Percentiles rank a stretch among this genome's conserved stretches.
These are phyloP conservation scores for Paragyromitra xinjiangensis DNA, from an alignment of 495 filamentous ascomycete genomes.

Conservation along the genomic window DNA sequence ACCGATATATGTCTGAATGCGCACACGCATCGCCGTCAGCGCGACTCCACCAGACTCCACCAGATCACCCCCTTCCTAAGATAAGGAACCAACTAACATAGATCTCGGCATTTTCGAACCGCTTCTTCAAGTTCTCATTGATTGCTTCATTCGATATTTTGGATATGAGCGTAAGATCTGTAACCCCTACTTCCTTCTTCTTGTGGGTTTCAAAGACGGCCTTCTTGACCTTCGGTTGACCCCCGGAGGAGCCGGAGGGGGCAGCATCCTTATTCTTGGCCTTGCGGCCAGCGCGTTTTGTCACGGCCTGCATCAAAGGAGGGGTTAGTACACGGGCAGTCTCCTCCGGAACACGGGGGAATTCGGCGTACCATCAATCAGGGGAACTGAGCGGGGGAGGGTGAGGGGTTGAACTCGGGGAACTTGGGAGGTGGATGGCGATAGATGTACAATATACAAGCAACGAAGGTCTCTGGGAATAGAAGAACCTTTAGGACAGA, in stretches of 20 bases:
- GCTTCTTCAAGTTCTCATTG: constrained; percentile 97
- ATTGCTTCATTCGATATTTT: constrained; percentile 99
- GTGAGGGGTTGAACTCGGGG: constrained; percentile 40
- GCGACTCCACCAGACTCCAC: constrained; percentile 48
- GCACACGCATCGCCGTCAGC: constrained; percentile 42
- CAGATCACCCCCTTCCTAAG: constrained; percentile 14
- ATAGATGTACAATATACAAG: constrained; percentile 18
- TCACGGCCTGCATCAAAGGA: constrained; percentile 45
- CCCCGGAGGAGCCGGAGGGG: constrained; percentile 62
- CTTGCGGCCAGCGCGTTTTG: constrained; percentile 67
- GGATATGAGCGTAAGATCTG: constrained; percentile 95
- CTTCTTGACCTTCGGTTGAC: constrained; percentile 83
- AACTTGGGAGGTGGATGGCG: constrained; percentile 2
- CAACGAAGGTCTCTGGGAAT: neutral
- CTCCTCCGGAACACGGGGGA: constrained; percentile 8
- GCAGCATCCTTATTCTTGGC: constrained; percentile 69
- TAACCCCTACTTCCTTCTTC: constrained; percentile 99
- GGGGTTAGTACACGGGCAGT: constrained; percentile 9
- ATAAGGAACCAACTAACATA: constrained; percentile 70
- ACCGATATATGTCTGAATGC: constrained; percentile 89
- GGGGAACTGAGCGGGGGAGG: constrained; percentile 40
- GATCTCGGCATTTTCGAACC: constrained; percentile 95
- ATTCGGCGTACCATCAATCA: constrained; percentile 39
- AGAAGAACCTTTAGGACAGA: constrained; percentile 8
- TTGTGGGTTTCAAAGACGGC: constrained; percentile 93